These are phyloP conservation scores for Corymbia calophylla DNA, from an alignment of 441 rosid genomes.

Conservation along the genomic window DNA sequence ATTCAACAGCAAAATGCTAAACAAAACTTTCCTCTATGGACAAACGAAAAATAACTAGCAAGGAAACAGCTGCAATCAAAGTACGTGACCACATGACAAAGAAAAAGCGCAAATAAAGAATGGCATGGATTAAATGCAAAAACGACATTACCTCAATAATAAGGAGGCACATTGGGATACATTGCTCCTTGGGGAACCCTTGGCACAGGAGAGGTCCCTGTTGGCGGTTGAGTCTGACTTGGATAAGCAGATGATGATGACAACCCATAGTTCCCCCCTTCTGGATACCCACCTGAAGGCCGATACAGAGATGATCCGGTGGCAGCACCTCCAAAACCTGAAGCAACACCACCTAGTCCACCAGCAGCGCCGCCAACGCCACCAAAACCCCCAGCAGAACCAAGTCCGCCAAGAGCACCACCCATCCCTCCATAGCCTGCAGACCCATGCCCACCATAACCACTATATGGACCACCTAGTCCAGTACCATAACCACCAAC, in stretches of 20 bases:
- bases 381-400: slow-evolving; percentile 1
- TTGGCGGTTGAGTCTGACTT: slow-evolving; percentile 52
- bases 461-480: slow-evolving; percentile 37
- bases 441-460: slow-evolving; percentile 44
- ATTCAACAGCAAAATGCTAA: not conserved
- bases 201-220: slow-evolving; percentile 51
- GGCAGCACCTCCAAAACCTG: not conserved
- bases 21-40: not conserved
- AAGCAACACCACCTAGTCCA: slow-evolving; percentile 24
- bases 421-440: slow-evolving; percentile 17
- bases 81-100: not conserved
- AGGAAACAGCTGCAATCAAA: not conserved
- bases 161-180: slow-evolving; percentile 72
- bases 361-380: slow-evolving; percentile 25
- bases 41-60: not conserved
- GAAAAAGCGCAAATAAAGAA: not conserved
- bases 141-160: slow-evolving; percentile 50
- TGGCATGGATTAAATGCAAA: not conserved
- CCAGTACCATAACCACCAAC: slow-evolving; percentile 41
- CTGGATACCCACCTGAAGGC: slow-evolving; percentile 66
- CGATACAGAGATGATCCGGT: slow-evolving; percentile 37
- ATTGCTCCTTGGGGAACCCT: slow-evolving; percentile 81
- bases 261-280: slow-evolving; percentile 53
- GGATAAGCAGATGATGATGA: slow-evolving; percentile 43
- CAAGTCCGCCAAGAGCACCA: not conserved